Evolutionary conservation across 2,329 filamentous ascomycete genomes (phyloP), one percentile per base, ranked within the genome.

Genomic region (Monascus ruber): DNA sequence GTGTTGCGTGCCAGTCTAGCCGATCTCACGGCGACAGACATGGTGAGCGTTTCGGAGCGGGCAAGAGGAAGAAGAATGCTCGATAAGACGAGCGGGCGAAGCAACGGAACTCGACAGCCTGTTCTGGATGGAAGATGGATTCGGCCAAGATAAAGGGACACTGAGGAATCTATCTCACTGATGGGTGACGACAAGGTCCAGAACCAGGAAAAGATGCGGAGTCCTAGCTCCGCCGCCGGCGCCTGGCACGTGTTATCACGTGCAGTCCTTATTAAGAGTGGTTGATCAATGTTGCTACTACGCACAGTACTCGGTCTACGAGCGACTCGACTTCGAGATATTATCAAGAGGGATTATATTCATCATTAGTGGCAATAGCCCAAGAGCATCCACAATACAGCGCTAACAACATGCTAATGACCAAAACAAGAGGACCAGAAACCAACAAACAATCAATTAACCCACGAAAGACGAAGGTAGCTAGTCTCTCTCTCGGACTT

Each of bases 11-110:
- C 53, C 48, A 64, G 52, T 41, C 53, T 52, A 46, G 58, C 54
- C 40, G 60, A 60, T 48, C 59, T 62, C 58, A 64, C 59, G 26
- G 53, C 54, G 42, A 57, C 58, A 51, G 58, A 59, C 55, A 60
- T 60, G 49, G 48, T 48, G 55, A 52, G 52, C 52, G 46, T 47
- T 45, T 51, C 50, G 44, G 42, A 6, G 28, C 28, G 28, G 46
- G 41, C 26, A 38, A 46, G 45, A 52, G 43, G 40, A 48, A 39
- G 38, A 38, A 42, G 39, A 36, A 40, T 42, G 52, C 50, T 49
- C 52, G 45, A 40, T 33, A 33, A 35, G 46, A 44, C 51, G 50
- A 56, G 51, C 48, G 41, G 44, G 33, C 31, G 34, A 9, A 34
- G 10, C 34, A 36, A 35, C 39, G 38, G 5, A 27, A 24, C 38